A percentile compares a stretch with the other conserved stretches of the same genome.
phyloP scores from a whole-genome alignment of 1,284 basidiomycete genomes.

The Pseudozyma hubeiensis region DNA sequence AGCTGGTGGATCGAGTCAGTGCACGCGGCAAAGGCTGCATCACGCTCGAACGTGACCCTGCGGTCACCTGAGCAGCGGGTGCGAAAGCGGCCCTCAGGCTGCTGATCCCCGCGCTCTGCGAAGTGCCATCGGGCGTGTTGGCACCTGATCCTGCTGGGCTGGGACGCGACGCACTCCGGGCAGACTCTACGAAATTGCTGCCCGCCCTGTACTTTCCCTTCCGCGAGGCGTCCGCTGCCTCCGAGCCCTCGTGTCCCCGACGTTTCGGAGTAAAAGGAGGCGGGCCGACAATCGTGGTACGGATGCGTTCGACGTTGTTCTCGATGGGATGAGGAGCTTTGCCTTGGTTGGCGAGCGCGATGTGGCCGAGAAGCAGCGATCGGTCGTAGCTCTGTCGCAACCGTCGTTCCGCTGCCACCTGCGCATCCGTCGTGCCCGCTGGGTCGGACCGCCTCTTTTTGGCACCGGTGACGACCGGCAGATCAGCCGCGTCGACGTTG shows the following conservation, averaged over 20 bases:
- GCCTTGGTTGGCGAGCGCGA: slow-evolving; percentile 54
- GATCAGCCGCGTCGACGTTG: slow-evolving; percentile 45
- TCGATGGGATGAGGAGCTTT: slow-evolving; percentile 51
- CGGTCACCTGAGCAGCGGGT: slow-evolving; percentile 18
- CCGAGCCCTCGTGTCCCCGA: not conserved
- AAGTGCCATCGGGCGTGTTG: slow-evolving; percentile 36
- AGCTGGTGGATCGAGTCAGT: slow-evolving; percentile 21
- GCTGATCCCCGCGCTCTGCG: slow-evolving; percentile 19
- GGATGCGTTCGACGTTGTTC: slow-evolving; percentile 63
- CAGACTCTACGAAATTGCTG: slow-evolving; percentile 3
- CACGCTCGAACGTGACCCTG: slow-evolving; percentile 35
- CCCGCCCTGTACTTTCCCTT: slow-evolving; percentile 25
- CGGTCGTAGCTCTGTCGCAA: slow-evolving; percentile 60
- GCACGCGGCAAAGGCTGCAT: slow-evolving; percentile 43
- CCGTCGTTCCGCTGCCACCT: slow-evolving; percentile 24
- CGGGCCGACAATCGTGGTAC: slow-evolving; percentile 64
- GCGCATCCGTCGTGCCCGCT: not conserved
- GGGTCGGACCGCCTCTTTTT: slow-evolving; percentile 2
- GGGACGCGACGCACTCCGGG: slow-evolving; percentile 14
- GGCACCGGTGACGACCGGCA: slow-evolving; percentile 45
- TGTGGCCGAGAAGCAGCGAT: slow-evolving; percentile 50
- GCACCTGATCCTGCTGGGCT: slow-evolving; percentile 35
- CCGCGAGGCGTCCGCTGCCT: slow-evolving; percentile 1
- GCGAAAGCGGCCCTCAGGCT: slow-evolving; percentile 38
- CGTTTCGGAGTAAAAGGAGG: slow-evolving; percentile 27